Conservation (phyloP, 257 asterid genomes). For the Primulina tabacum region DNA sequence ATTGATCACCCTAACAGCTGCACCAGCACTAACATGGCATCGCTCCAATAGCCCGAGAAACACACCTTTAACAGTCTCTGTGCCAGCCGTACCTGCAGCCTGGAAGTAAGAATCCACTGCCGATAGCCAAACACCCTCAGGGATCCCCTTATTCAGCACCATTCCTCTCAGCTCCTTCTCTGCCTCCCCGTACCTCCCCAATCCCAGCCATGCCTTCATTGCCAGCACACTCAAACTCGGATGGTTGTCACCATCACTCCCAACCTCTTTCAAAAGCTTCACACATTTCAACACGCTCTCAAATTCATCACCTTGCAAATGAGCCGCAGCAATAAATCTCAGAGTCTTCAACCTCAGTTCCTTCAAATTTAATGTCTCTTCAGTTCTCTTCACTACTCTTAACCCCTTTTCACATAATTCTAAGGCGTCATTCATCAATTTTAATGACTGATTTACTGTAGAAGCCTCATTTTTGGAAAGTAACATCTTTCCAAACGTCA, state of each 20-base stretch:
- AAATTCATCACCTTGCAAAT: constrained; percentile 86
- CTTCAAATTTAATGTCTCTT: constrained; percentile 68
- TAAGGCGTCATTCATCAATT: constrained; percentile 81
- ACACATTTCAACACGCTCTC: constrained; percentile 92
- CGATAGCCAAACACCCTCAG: constrained; percentile 96
- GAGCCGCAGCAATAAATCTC: constrained; percentile 86
- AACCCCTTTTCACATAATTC: constrained; percentile 91
- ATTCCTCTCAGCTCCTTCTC: constrained; percentile 93
- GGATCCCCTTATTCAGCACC: constrained; percentile 78
- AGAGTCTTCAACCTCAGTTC: constrained; percentile 75
- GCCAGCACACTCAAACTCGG: constrained; percentile 94
- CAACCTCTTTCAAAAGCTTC: constrained; percentile 76
- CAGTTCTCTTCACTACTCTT: constrained; percentile 73
- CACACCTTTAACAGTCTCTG: constrained; percentile 76
- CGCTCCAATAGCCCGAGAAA: constrained; percentile 76
- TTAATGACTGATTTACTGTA: constrained; percentile 66
- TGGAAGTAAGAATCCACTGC: constrained; percentile 89
- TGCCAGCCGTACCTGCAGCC: constrained; percentile 86
- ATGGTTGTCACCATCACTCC: constrained; percentile 63
- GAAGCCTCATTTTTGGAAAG: constrained; percentile 51
- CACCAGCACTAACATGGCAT: constrained; percentile 80
- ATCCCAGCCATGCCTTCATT: constrained; percentile 97
- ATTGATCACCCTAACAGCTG: constrained; percentile 76
- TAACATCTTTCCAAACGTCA: constrained; percentile 64
- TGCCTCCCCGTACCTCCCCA: constrained; percentile 74